Base-by-base conservation (phyloP, 805 yeast genomes). In the Ogataea wickerhamii region DNA sequence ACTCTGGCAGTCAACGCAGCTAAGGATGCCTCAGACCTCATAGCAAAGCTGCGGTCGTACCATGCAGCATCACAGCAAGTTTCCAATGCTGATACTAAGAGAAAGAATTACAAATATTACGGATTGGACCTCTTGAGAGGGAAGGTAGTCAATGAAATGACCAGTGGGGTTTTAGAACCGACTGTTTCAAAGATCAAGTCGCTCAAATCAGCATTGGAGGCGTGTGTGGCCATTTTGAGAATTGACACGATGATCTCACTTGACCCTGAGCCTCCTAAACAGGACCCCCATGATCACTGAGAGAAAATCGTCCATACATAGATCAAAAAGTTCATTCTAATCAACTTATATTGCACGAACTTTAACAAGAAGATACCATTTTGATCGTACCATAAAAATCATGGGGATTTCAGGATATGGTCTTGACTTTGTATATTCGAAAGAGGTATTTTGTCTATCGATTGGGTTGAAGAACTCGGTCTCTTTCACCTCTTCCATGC, bases 211-310 rank as follows among this genome's bases (percentile, higher is more conserved):
- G 98, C 98, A 5, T 76, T 93, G 51, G 99, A 93, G 70, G 99
- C 99, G 3, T 93, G 98, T 67, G 81, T 94, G 63, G 95, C 98
- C 24, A 93, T 93, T 48, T 73, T 94, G 55, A 82, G 99, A 73
- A 93, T 93, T 56, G 99, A 93, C 64, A 93, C 99, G 35, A 89
- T 91, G 95, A 91, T 93, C 56, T 86, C 87, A 34, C 96, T 93
- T 45, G 94, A 91, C 55, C 98, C 98, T 10, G 98, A 93, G 59
- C 88, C 85, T 34, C 87, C 83, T 47, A 80, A 78, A 67, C 95
- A 89, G 67, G 96, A 87, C 53, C 89, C 91, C 18, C 97, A 91
- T 60, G 95, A 68, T 38, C 96, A 88, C 65, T 79, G 37, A 43
- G n/a, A n/a, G n/a, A n/a, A n/a, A n/a, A n/a, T n/a, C n/a, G n/a